Percentiles rank a stretch among this genome's conserved stretches.
These are phyloP conservation scores for Symbiodinium natans DNA, from an alignment of 73 alveolate species.

Conservation along the genomic window DNA sequence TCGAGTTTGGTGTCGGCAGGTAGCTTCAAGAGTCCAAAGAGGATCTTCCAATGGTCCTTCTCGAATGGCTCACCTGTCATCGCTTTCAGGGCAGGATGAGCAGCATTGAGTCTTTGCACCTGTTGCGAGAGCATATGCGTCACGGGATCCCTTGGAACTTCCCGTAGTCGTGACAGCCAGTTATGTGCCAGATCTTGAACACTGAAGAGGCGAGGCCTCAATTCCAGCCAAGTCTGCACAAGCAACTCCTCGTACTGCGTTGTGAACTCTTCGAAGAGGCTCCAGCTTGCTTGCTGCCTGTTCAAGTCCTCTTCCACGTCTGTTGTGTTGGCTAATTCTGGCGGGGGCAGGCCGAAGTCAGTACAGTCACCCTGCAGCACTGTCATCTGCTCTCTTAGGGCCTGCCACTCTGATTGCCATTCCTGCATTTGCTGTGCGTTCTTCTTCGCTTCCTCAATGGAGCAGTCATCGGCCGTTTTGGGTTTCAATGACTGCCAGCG, in stretches of 20 bases:
- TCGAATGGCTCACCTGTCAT: constrained; percentile 99
- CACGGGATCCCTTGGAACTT: constrained; percentile 95
- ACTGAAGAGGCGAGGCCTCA: constrained; percentile 98
- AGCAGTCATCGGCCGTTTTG: constrained; percentile 98
- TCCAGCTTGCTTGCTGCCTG: constrained; percentile 97
- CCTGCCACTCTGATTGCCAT: constrained; percentile 98
- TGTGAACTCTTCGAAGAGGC: constrained; percentile 98
- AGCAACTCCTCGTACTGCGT: constrained; percentile 98
- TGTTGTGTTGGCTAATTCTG: constrained; percentile 96
- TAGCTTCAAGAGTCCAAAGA: constrained; percentile 98
- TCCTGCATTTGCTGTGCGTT: constrained; percentile 97
- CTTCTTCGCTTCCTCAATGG: constrained; percentile 98
- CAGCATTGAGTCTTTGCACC: constrained; percentile 97
- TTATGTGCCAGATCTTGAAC: constrained; percentile 95
- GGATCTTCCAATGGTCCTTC: constrained; percentile 99
- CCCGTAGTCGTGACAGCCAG: constrained; percentile 96
- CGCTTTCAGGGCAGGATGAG: constrained; percentile 98
- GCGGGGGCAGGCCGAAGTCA: constrained; percentile 97
- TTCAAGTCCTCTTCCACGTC: constrained; percentile 97
- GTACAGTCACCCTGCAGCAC: constrained; percentile 97
- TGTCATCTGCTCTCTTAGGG: constrained; percentile 95
- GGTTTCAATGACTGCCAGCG: constrained; percentile 99
- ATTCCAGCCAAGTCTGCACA: constrained; percentile 99
- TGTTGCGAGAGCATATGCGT: constrained; percentile 91
- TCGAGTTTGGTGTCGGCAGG: constrained; percentile 99